Percentiles rank a stretch among this genome's conserved stretches.
Conservation (phyloP, 768 basidiomycete species). For the Psilocybe tampanensis region DNA sequence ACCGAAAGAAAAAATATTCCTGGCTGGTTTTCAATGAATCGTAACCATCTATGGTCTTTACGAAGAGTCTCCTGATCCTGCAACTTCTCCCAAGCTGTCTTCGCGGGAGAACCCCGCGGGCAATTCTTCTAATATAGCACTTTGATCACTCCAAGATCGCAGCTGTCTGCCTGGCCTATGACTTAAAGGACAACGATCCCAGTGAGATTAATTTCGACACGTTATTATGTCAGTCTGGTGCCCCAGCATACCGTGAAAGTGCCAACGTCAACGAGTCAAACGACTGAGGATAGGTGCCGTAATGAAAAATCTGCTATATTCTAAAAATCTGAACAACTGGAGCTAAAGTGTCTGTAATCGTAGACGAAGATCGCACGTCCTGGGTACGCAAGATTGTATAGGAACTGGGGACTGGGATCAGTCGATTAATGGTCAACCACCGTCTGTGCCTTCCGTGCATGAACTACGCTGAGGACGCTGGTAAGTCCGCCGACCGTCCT, state of each 20-base stretch:
- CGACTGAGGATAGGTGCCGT: neutral
- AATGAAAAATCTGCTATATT: neutral
- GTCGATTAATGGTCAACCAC: neutral
- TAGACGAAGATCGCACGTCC: neutral
- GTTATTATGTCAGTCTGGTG: neutral
- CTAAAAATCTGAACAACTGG: too few species aligned
- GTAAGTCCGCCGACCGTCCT: slow-evolving; percentile 48
- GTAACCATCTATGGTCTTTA: neutral
- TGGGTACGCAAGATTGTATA: neutral
- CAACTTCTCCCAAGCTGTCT: neutral
- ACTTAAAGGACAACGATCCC: neutral
- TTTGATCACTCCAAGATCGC: neutral
- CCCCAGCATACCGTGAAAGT: neutral
- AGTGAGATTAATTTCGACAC: neutral
- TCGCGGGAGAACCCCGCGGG: neutral
- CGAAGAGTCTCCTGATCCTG: neutral
- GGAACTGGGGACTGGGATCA: too few species aligned
- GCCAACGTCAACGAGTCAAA: neutral
- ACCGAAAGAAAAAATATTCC: neutral
- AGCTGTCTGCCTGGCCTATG: neutral
- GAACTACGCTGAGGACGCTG: slow-evolving; percentile 49
- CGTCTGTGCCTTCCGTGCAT: slow-evolving; percentile 35
- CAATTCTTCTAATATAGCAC: neutral
- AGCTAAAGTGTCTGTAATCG: neutral
- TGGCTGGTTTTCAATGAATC: neutral